Base-by-base conservation (phyloP, 805 yeast species). In the Kodamaea kaohsiungensis region DNA sequence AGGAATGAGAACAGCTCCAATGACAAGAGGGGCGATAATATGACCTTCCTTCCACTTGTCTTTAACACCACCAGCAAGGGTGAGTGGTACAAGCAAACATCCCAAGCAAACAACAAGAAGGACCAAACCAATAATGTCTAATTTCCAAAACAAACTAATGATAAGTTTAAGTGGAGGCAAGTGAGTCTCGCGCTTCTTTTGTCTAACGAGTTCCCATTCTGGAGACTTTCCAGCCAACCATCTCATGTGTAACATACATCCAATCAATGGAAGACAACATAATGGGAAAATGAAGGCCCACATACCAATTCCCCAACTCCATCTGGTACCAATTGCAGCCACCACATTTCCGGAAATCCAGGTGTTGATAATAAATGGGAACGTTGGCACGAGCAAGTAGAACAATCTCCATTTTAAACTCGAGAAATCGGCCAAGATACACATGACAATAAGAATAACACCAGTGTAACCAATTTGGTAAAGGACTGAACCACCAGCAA, bases 31-130 rank as follows among this genome's bases (percentile, higher is more conserved):
- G 43, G 52, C 54, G 43, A 47, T 48, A 54, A 48, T 60, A 17
- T 47, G 30, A 9, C 57, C 65, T 13, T 52, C 30, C 30, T 54
- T 43, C 65, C 65, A 63, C 27, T 53, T 54, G 18, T 50, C 40
- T 37, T 53, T 40, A 18, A 59, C 66, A 51, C 65, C 65, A 19
- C 67, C 63, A 12, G 68, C 66, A n/a, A 75, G 53, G 22, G 68
- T 65, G 61, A 75, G 68, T 35, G 79, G 78, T 15, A 73, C 67
- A 52, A 75, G 61, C 52, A 73, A 63, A 25, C 71, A 60, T 17
- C 70, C 67, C 37, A 72, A 65, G 15, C 69, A 73, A 12, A 69
- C 71, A 53, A 65, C 59, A 46, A 75, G 53, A 25, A 75, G 52
- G 33, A 73, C 38, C 18, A 66, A 62, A 17, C 79, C 79, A 48